Base-by-base conservation (phyloP, 148 eudicot species). In the Vaccinium corymbosum region DNA sequence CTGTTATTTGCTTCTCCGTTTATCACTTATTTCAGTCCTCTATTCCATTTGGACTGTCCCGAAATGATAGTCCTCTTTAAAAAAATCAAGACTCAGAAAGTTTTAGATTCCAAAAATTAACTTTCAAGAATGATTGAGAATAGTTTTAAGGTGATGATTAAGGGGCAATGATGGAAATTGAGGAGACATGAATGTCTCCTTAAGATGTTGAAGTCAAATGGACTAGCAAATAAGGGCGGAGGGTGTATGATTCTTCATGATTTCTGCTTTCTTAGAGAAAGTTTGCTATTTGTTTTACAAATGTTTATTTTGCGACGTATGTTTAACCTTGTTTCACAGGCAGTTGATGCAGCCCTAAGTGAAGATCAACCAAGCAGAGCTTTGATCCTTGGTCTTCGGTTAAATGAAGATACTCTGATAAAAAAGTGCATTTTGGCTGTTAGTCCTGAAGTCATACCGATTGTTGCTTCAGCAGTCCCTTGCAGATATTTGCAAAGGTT, bases 311-410 rank as follows among this genome's bases (percentile, higher is more conserved):
- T 62, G 4, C 52, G 46, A 51, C 20, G 27, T 48, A 29, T 57
- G 20, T 27, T 70, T 42, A 19, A 51, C 80, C 53, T 88, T 85
- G 82, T 87, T 56, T 32, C 19, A 75, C 90, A 97, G 99, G 97
- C 99, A 25, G 95, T 97, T 84, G 93, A 94, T 84, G 94, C 86
- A 59, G 99, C 98, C 80, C 90, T 97, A 6, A 82, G 79, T 78
- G 98, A 93, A 85, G 90, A 90, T 87, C 95, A 97, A 87, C 87
- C 90, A 15, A 90, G 90, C 88, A 91, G 95, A 89, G 98, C 99
- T 77, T 81, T 97, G 83, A 89, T 94, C 81, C 95, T 97, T 53
- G 95, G 99, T 70, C 94, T 97, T 17, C 90, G 98, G 62, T 81
- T 97, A 83, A 97, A 97, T 52, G 98, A 97, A 88, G 99, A 97